Base-by-base conservation (phyloP, 441 rosid species). In the Erodium chrysanthum region DNA sequence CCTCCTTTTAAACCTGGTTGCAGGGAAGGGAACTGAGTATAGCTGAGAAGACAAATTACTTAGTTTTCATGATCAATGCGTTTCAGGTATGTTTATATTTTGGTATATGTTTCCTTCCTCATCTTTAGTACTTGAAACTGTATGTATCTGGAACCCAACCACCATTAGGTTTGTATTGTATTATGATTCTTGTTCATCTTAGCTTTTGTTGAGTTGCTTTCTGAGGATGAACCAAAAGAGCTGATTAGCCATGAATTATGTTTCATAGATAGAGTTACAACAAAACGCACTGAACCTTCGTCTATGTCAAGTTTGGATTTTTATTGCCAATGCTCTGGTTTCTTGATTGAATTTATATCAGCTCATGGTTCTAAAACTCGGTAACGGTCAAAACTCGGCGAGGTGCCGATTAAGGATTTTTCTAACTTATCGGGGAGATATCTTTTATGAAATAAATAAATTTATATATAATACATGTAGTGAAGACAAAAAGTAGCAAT, bases 61-160 rank as follows among this genome's bases (percentile, higher is more conserved):
- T 94, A 62, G 92, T 94, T 77, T 91, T 94, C 80, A 85, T 94
- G 96, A 94, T 94, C 75, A 90, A 94, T 76, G 96, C 96, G 42
- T 94, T 94, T 79, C 99, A 91, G 99, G 99, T 94, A 84, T 67
- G 84, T 60, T 70, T 37, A 17, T 17, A 56, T 73, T 60, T 70
- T 66, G 67, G 29, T 56, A 27, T 73, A 9, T 73, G 35, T 50
- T 76, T 66, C 73, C 61, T 35, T 48, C 3, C 67, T 59, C 64
- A 18, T 66, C 33, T 72, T 29, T 58, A 20, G 46, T 40, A 14
- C 1, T 40, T 70, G 15, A 12, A 73, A 50, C 59, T 40, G 66
- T 74, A 8, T 60, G 42, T 44, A 22, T 65, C 4, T 67, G 17
- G 63, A 40, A 33, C 33, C 0, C 10, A 12, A 52, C 54, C n/a